Conservation (phyloP, 176 grass and related monocot genomes). For the Cymbopogon citratus region DNA sequence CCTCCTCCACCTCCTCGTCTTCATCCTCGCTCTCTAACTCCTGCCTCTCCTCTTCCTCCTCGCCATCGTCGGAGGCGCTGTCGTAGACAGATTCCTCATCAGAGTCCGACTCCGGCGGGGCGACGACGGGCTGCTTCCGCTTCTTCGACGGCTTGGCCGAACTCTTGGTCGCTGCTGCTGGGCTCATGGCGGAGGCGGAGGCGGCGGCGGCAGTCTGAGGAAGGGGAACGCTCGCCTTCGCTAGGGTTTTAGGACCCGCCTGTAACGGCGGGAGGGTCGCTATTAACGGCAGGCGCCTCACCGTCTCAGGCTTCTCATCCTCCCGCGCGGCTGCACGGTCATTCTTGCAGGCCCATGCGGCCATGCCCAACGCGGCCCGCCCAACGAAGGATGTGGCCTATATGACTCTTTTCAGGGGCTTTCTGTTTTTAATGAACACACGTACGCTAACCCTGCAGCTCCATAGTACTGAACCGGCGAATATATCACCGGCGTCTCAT, state of each 20-base stretch:
- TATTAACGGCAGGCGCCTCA: constrained; percentile 1
- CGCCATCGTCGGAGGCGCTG: constrained; percentile 11
- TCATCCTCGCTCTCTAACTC: background rate
- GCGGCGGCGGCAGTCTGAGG: background rate
- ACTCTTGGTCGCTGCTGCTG: background rate
- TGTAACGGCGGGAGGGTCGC: background rate
- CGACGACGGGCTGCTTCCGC: constrained; percentile 23
- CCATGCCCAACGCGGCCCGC: background rate
- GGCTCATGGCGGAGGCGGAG: background rate
- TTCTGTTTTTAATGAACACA: too few species aligned
- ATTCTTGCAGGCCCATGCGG: background rate
- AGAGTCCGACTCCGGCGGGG: constrained; percentile 27
- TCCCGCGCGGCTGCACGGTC: background rate
- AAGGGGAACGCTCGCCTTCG: background rate
- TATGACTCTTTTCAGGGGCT: too few species aligned
- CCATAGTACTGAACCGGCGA: too few species aligned
- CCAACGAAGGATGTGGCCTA: background rate
- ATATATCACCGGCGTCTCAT: too few species aligned
- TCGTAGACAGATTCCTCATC: constrained; percentile 30
- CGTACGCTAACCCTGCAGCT: too few species aligned
- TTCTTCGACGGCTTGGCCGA: constrained; percentile 30
- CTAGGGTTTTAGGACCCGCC: constrained; percentile 21
- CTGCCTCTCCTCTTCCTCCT: background rate
- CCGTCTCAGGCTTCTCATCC: background rate
- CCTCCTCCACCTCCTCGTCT: background rate